Conservation (phyloP, 1,284 basidiomycete species). For the Apiotrichum porosum region DNA sequence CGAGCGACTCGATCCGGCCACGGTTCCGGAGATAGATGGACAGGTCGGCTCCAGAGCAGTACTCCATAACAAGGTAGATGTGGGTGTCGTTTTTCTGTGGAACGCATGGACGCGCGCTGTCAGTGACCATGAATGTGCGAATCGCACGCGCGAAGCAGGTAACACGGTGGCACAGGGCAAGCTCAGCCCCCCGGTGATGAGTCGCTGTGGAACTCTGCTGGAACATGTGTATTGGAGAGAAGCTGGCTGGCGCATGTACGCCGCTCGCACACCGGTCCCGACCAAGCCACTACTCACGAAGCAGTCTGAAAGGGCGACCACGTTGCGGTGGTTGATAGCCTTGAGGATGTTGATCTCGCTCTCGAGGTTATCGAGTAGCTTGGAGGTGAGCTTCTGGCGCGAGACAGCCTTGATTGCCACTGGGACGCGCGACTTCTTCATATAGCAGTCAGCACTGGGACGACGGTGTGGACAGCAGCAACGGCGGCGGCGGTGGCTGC, state of each 20-base stretch:
- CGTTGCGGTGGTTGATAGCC: conserved; percentile 84
- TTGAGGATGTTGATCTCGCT: conserved; percentile 97
- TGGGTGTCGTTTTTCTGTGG: conserved; percentile 78
- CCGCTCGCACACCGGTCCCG: no score
- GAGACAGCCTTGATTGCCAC: conserved; percentile 97
- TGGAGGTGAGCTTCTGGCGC: conserved; percentile 78
- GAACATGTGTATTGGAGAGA: no score
- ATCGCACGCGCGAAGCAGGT: no score
- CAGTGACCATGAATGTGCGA: no score
- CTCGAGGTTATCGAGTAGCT: conserved; percentile 93
- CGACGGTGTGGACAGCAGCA: no score
- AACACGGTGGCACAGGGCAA: no score
- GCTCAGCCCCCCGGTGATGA: no score
- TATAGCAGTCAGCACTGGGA: no score
- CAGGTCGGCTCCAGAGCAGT: conserved; percentile 90
- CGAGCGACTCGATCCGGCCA: conserved; percentile 75
- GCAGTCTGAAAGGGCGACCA: conserved; percentile 89
- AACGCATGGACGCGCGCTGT: conserved; percentile 2
- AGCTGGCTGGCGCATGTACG: no score
- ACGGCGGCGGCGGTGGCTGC: background rate
- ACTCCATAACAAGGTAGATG: conserved; percentile 98
- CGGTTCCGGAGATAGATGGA: conserved; percentile 94
- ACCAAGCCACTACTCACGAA: no score
- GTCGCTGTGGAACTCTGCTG: no score
- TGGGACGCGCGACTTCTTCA: conserved; percentile 64